Evolutionary conservation across 441 rosid genomes (phyloP).

Genomic region (Macaranga tanarius): DNA sequence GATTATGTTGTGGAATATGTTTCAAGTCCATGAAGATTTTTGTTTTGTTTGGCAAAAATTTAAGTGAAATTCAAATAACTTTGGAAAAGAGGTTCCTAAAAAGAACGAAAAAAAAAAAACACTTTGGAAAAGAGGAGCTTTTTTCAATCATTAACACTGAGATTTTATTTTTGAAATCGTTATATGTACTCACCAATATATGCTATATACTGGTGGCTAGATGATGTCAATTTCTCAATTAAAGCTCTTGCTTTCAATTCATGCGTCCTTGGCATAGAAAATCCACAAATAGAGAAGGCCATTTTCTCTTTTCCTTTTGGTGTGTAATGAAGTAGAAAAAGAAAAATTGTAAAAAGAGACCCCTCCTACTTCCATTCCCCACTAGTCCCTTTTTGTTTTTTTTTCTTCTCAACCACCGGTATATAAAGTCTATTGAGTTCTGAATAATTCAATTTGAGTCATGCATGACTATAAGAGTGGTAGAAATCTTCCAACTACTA

Average conservation of each 20-base stretch:
- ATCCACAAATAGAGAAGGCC: no score
- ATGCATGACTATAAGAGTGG: no score
- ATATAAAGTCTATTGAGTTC: no score
- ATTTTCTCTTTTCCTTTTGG: no score
- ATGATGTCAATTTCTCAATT: not conserved
- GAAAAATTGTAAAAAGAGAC: no score
- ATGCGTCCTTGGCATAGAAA: not conserved
- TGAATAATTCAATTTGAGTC: no score
- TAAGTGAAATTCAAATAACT: not conserved
- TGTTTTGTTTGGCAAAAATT: not conserved
- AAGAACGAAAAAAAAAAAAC: no score
- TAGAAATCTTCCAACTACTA: no score
- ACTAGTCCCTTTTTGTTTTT: no score
- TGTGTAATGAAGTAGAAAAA: no score
- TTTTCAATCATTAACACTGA: not conserved
- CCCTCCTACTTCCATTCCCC: no score
- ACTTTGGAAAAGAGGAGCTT: not conserved
- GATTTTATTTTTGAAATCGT: slow-evolving; percentile 1
- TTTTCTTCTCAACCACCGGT: no score
- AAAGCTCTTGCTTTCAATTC: not conserved
- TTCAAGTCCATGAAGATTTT: not conserved
- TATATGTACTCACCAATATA: not conserved
- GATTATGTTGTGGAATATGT: not conserved
- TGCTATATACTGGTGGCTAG: not conserved
- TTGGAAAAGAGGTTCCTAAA: not conserved